These are phyloP conservation scores for Quercus agrifolia DNA, from an alignment of 306 rosid species.

Conservation along the genomic window DNA sequence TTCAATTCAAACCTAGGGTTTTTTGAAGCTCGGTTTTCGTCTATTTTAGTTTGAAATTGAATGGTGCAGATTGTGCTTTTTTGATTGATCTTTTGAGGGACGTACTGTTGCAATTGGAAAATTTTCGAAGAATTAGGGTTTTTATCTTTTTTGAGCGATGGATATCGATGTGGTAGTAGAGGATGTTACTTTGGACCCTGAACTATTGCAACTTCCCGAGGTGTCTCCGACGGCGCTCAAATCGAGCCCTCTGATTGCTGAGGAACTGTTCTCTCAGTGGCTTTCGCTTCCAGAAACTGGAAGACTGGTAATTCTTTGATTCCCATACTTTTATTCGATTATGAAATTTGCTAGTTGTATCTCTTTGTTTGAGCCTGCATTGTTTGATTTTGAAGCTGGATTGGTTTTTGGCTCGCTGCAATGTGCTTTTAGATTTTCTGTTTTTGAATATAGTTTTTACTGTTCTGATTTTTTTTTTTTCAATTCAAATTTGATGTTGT, in stretches of 20 bases:
- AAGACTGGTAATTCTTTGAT: constrained; percentile 50
- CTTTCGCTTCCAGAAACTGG: constrained; percentile 76
- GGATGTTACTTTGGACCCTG: constrained; percentile 60
- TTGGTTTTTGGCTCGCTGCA: not conserved
- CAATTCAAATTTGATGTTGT: not conserved
- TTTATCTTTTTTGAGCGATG: constrained; percentile 31
- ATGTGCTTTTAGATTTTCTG: not conserved
- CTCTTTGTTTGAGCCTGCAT: not conserved
- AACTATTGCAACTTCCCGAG: constrained; percentile 73
- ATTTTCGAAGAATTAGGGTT: not conserved
- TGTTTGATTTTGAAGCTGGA: not conserved
- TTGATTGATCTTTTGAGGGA: not conserved
- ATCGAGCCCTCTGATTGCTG: constrained; percentile 57
- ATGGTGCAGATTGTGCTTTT: not conserved
- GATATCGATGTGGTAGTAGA: constrained; percentile 54
- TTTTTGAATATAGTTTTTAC: not conserved
- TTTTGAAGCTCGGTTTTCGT: not conserved
- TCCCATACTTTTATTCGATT: not conserved
- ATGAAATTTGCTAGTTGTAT: not conserved
- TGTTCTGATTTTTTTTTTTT: not conserved
- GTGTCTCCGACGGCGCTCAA: constrained; percentile 60
- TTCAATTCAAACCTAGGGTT: not conserved
- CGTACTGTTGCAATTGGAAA: not conserved
- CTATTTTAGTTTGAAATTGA: not conserved
- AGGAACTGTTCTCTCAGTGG: constrained; percentile 74